Evolutionary conservation across 176 grass and related monocot species (phyloP), one percentile per base, ranked within the genome.

Genomic region (Hyparrhenia diplandra): DNA sequence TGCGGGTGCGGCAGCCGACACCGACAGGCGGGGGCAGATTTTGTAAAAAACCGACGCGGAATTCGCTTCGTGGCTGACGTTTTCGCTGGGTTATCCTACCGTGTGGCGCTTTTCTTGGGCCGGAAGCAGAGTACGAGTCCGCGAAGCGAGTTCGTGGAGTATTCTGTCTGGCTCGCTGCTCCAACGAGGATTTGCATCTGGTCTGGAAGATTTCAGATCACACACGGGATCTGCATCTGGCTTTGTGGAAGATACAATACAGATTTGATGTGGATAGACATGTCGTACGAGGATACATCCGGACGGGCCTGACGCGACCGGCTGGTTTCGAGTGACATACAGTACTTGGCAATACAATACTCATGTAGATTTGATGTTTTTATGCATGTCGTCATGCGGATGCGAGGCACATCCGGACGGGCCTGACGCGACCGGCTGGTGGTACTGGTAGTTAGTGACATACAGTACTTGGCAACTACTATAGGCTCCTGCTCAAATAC

Each of bases 111-210:
- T 84, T 88, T 80, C 69, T 80, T 84, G 69, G 39, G 36, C 67
- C 60, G 16, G 45, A 79, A 83, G 74, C 17, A 30, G 47, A 71
- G 72, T 20, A 12, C 32, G 40, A 25, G 55, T 13, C 62, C 55
- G 20, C 55, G 32, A 87, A 76, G 64, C 77, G 60, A 74, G 17
- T 72, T 64, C 41, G 3, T 85, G 54, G 54, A 57, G 54, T 57
- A 8, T 10, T 57, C 54, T 57, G 8, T 57, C 54, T 23, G 20
- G 2, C 51, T 55, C 6, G 0, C n/a, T n/a, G n/a, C 0, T 54
- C 49, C 51, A n/a, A 55, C 20, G 58, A 34, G 20, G 37, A 23
- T 68, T 52, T n/a, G n/a, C n/a, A n/a, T 13, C 12, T 10, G 55
- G 36, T 42, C 35, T n/a, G n/a, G n/a, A n/a, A 60, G 32, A 13